Percentiles rank a stretch among this genome's conserved stretches.
These are phyloP conservation scores for Candida lessepsii DNA, from an alignment of 805 yeast genomes.

Conservation along the genomic window DNA sequence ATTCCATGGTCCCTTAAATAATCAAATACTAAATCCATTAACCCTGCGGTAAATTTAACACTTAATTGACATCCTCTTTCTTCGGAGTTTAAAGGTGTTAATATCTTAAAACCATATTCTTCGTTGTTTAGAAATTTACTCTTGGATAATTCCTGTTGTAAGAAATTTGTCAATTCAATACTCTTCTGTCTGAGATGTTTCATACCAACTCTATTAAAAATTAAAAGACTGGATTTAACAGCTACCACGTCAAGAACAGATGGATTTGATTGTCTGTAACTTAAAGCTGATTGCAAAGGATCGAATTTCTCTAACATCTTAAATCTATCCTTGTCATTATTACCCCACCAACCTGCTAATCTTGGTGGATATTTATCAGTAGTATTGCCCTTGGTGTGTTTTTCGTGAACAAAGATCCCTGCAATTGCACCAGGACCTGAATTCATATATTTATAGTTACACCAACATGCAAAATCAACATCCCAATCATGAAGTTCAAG, in stretches of 20 bases:
- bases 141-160: constrained; percentile 46
- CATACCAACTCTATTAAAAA: constrained; percentile 60
- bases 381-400: constrained; percentile 32
- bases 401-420: constrained; percentile 76
- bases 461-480: constrained; percentile 94
- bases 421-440: constrained; percentile 94
- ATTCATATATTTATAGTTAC: constrained; percentile 87
- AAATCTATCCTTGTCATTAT: constrained; percentile 66
- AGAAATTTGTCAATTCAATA: constrained; percentile 52
- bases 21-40: constrained; percentile 61
- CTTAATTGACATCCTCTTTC: constrained; percentile 85
- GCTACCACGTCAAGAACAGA: constrained; percentile 83
- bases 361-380: constrained; percentile 51
- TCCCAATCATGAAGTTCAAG: constrained; percentile 80
- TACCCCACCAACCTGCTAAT: constrained; percentile 98
- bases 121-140: constrained; percentile 47
- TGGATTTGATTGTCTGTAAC: constrained; percentile 88
- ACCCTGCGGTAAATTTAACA: constrained; percentile 51
- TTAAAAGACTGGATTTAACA: constrained; percentile 60
- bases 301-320: constrained; percentile 75
- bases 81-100: constrained; percentile 60
- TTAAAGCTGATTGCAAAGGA: constrained; percentile 83
- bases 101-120: constrained; percentile 54
- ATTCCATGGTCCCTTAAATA: constrained; percentile 58
- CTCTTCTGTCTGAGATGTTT: constrained; percentile 54